Evolutionary conservation across 345 rosid species (phyloP).

Genomic region (Sisymbrium irio): DNA sequence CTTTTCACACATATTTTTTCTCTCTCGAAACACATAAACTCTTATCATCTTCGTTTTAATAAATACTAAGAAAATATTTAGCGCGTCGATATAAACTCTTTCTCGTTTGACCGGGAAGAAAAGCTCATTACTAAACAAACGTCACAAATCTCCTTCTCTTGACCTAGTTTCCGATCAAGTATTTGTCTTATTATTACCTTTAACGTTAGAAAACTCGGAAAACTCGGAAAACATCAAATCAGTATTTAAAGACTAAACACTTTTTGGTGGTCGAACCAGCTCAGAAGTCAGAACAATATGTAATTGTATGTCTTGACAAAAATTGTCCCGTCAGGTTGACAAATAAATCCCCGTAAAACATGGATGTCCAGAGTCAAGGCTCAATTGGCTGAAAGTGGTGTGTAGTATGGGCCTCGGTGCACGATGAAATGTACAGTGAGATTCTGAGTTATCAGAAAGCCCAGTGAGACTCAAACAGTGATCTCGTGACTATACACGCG

Average conservation of each 20-base stretch:
- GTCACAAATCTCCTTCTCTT: neutral
- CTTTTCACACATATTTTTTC: neutral
- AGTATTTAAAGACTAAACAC: neutral
- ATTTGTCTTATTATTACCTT: neutral
- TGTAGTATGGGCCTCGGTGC: neutral
- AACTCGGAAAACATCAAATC: neutral
- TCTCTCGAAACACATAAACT: neutral
- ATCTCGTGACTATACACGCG: slow-evolving; percentile 15
- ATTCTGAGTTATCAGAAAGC: slow-evolving; percentile 1
- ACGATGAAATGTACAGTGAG: neutral
- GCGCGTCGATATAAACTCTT: too few species aligned
- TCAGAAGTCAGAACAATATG: neutral
- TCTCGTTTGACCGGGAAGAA: neutral
- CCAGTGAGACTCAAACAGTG: neutral
- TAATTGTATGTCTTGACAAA: neutral
- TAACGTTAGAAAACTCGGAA: too few species aligned
- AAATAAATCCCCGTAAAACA: neutral
- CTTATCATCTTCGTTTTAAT: neutral
- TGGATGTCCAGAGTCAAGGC: neutral
- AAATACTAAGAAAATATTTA: neutral
- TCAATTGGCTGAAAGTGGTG: neutral
- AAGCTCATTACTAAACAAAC: neutral
- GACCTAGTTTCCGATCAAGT: neutral
- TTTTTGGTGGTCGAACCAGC: neutral
- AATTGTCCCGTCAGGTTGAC: neutral